Conservation (phyloP, 192 early-diverging fungal genomes). For the Coemansia sp. region DNA sequence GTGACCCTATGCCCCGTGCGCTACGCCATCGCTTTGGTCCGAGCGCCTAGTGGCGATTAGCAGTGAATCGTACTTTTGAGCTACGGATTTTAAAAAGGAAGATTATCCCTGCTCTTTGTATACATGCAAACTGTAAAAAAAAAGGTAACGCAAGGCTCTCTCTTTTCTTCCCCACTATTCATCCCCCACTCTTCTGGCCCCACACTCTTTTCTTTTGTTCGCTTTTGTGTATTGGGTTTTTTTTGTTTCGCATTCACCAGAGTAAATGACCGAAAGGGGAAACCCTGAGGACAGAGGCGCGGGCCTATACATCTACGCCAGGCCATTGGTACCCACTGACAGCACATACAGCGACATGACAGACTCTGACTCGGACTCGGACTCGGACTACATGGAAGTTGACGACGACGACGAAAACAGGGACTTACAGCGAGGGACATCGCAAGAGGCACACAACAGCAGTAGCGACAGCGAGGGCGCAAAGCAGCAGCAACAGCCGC, state of each 20-base stretch:
- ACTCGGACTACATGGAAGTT: neutral
- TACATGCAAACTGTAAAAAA: neutral
- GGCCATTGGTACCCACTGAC: neutral
- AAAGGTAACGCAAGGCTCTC: neutral
- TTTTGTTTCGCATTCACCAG: neutral
- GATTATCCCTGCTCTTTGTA: neutral
- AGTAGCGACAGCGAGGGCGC: neutral
- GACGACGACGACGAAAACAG: neutral
- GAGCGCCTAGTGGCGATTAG: neutral
- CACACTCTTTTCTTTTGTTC: neutral
- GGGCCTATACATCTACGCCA: neutral
- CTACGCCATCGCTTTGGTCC: neutral
- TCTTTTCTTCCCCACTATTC: neutral
- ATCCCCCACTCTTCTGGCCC: neutral
- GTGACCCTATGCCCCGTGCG: neutral
- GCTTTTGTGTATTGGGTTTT: neutral
- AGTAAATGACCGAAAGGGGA: neutral
- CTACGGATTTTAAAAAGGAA: neutral
- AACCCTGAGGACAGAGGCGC: neutral
- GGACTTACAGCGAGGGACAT: neutral
- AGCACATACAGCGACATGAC: neutral
- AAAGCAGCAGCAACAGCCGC: slow-evolving; percentile 3
- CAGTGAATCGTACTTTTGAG: too few relatives aligned
- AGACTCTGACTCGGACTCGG: neutral
- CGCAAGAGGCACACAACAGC: neutral